phyloP scores from a whole-genome alignment of 2,329 filamentous ascomycete genomes.

The Colletotrichum liaoningense region DNA sequence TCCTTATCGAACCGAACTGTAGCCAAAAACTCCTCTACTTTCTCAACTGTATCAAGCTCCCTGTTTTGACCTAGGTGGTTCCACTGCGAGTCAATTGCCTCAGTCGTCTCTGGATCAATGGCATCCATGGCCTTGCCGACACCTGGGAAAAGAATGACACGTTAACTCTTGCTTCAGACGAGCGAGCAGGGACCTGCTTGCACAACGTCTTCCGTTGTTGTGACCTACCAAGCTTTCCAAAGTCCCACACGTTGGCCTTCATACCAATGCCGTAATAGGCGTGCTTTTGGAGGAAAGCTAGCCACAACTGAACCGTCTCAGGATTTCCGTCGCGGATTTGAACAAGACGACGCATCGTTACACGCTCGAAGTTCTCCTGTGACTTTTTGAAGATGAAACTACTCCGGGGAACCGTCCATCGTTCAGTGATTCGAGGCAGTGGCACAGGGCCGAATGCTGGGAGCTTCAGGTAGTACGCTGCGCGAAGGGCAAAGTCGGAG shows the following conservation, averaged over 20 bases:
- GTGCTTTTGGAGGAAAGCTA: slow-evolving; percentile 91
- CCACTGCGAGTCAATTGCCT: slow-evolving; percentile 63
- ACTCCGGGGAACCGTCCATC: slow-evolving; percentile 91
- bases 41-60: slow-evolving; percentile 61
- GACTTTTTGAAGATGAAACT: slow-evolving; percentile 98
- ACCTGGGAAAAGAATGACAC: slow-evolving; percentile 48
- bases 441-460: slow-evolving; percentile 88
- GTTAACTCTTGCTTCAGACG: not conserved
- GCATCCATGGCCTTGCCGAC: slow-evolving; percentile 65
- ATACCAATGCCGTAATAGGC: slow-evolving; percentile 97
- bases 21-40: slow-evolving; percentile 68
- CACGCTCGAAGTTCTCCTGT: slow-evolving; percentile 97
- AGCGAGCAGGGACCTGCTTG: not conserved
- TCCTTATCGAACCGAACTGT: slow-evolving; percentile 57
- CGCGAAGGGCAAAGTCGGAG: slow-evolving; percentile 91
- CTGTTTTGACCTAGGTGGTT: slow-evolving; percentile 65
- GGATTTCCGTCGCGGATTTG: slow-evolving; percentile 93
- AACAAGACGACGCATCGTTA: slow-evolving; percentile 86
- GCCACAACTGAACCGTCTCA: slow-evolving; percentile 89
- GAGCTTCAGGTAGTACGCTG: slow-evolving; percentile 92
- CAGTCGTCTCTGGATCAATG: slow-evolving; percentile 54
- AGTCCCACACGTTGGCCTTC: slow-evolving; percentile 98
- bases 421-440: slow-evolving; percentile 85
- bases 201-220: too few relatives aligned
- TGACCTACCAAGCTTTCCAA: slow-evolving; percentile 70